A percentile compares a stretch with the other conserved stretches of the same genome.
These are phyloP conservation scores for Fusarium sp. DNA, from an alignment of 2,329 filamentous ascomycete genomes.

Conservation along the genomic window DNA sequence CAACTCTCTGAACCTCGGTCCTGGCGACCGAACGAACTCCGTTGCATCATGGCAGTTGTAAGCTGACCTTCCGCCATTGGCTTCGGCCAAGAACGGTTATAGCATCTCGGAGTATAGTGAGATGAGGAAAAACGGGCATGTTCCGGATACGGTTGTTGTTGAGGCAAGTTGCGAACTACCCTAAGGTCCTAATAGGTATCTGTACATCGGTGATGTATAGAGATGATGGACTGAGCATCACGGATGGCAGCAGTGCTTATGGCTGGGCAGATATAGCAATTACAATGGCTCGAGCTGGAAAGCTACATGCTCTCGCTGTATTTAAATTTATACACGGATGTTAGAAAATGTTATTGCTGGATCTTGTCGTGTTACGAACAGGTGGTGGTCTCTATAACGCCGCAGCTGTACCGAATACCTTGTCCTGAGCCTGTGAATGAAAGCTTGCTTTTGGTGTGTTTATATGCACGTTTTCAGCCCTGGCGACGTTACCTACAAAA, in stretches of 20 bases:
- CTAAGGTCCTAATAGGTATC: not conserved
- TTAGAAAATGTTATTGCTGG: not conserved
- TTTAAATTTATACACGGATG: not conserved
- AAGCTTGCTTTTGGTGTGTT: not conserved
- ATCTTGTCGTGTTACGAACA: constrained; percentile 11
- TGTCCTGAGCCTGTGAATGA: not conserved
- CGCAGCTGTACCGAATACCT: constrained; percentile 28
- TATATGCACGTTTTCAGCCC: not conserved
- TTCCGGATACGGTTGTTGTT: constrained; percentile 13
- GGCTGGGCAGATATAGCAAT: not conserved
- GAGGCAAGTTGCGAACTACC: not conserved
- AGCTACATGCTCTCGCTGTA: not conserved
- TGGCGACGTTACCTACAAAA: not conserved
- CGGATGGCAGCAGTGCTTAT: not conserved
- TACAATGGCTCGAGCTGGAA: not conserved
- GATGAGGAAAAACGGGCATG: constrained; percentile 19
- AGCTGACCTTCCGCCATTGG: not conserved
- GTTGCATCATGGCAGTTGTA: not conserved
- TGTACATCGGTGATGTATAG: not conserved
- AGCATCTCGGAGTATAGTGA: not conserved
- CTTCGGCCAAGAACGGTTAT: constrained; percentile 15
- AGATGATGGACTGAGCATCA: not conserved
- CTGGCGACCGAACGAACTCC: constrained; percentile 28
- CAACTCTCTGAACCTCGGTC: constrained; percentile 39
- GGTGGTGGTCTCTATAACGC: constrained; percentile 18